phyloP scores from a whole-genome alignment of 352 stramenopile species.

The Pythium utonaiense region DNA sequence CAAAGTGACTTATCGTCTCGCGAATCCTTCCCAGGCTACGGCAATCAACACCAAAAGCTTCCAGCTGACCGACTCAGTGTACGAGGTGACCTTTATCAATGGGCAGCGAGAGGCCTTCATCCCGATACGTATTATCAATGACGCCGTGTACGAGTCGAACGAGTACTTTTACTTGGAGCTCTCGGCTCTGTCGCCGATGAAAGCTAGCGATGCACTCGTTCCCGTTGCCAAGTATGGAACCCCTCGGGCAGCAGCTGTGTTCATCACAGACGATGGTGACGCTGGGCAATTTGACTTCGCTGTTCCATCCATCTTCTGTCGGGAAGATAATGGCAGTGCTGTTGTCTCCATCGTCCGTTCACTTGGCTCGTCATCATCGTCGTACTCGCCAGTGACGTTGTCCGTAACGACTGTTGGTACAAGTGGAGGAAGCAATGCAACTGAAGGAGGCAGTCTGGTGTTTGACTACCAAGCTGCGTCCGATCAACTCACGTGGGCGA shows the following conservation, averaged over 20 bases:
- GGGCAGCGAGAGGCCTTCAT: constrained; percentile 46
- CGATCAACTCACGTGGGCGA: constrained; percentile 49
- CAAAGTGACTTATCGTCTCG: constrained; percentile 39
- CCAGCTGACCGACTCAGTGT: constrained; percentile 32
- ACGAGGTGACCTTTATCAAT: constrained; percentile 44
- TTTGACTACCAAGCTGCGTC: constrained; percentile 58
- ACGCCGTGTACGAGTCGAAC: constrained; percentile 52
- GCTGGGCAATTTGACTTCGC: constrained; percentile 64
- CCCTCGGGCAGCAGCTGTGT: constrained; percentile 29
- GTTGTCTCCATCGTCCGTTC: constrained; percentile 50
- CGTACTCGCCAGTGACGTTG: constrained; percentile 51
- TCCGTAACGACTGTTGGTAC: constrained; percentile 39
- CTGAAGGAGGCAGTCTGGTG: constrained; percentile 50
- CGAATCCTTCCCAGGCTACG: constrained; percentile 42
- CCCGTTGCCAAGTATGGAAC: constrained; percentile 39
- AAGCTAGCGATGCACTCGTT: constrained; percentile 27
- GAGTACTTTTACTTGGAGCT: constrained; percentile 70
- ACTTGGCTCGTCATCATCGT: constrained; percentile 52
- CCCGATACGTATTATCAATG: constrained; percentile 51
- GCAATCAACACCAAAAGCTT: constrained; percentile 67
- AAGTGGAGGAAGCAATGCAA: constrained; percentile 54
- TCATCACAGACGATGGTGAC: constrained; percentile 60
- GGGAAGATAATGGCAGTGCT: constrained; percentile 61
- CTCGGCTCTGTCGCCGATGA: constrained; percentile 27
- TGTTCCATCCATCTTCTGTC: constrained; percentile 44